Conservation (phyloP, 2,329 filamentous ascomycete species). For the Calonectria pseudoturangicola region DNA sequence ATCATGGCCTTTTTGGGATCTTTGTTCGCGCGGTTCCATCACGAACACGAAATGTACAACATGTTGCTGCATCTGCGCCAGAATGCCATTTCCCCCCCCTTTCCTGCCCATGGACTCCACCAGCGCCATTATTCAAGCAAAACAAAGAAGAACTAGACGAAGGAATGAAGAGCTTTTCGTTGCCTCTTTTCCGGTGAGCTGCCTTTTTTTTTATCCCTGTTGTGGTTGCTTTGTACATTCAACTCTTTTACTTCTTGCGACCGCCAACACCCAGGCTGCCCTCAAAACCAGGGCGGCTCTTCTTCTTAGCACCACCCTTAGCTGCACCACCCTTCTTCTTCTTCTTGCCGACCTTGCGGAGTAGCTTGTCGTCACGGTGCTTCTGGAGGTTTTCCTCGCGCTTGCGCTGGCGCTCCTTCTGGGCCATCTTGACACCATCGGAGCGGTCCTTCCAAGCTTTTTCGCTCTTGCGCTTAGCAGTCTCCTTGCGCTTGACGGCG, state of each 20-base stretch:
- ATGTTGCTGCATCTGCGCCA: slow-evolving; percentile 31
- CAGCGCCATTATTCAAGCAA: slow-evolving; percentile 50
- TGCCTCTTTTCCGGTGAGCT: slow-evolving; percentile 14
- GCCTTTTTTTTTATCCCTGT: slow-evolving; percentile 14
- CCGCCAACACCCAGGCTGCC: slow-evolving; percentile 77
- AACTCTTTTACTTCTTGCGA: slow-evolving; percentile 65
- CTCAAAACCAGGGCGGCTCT: slow-evolving; percentile 80
- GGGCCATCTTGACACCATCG: slow-evolving; percentile 83
- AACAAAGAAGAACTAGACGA: slow-evolving; percentile 41
- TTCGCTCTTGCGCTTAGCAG: slow-evolving; percentile 91
- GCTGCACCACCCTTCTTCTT: slow-evolving; percentile 56
- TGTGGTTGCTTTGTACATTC: slow-evolving; percentile 27
- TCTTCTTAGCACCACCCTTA: slow-evolving; percentile 63
- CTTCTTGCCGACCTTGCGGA: slow-evolving; percentile 76
- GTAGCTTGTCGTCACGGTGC: slow-evolving; percentile 82
- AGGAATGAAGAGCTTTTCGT: slow-evolving; percentile 41
- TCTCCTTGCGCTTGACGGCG: slow-evolving; percentile 94
- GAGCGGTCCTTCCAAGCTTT: slow-evolving; percentile 88
- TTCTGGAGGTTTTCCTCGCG: slow-evolving; percentile 86
- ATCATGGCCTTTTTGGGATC: not conserved
- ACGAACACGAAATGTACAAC: slow-evolving; percentile 35
- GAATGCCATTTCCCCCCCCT: slow-evolving; percentile 27
- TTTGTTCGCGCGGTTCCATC: slow-evolving; percentile 21
- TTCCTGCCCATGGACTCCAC: slow-evolving; percentile 51
- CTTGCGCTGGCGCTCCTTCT: slow-evolving; percentile 88